These are phyloP conservation scores for Lolium multiflorum DNA, from an alignment of 176 grass and related monocot species.

Conservation along the genomic window DNA sequence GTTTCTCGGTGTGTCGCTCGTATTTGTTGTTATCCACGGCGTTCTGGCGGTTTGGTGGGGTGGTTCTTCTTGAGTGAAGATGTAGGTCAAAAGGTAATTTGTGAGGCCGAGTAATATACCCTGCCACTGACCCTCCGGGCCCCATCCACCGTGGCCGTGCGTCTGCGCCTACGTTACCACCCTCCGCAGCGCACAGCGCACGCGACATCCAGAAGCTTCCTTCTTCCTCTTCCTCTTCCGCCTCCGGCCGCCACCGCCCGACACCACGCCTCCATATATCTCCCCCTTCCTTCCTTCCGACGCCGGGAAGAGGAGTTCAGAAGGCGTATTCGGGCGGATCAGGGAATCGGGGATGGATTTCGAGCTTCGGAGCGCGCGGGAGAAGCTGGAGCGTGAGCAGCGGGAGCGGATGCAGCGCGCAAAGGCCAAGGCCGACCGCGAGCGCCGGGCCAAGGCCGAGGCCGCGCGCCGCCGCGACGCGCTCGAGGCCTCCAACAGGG, in stretches of 20 bases:
- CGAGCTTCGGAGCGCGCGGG: conserved; percentile 69
- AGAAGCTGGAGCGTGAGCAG: conserved; percentile 90
- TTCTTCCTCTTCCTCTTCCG: neutral
- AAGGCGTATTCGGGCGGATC: conserved; percentile 28
- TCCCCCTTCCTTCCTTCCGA: neutral
- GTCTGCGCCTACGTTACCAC: conserved; percentile 19
- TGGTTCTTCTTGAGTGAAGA: no score
- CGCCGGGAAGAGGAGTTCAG: neutral
- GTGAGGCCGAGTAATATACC: neutral
- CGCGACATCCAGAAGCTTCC: conserved; percentile 46
- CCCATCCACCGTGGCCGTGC: conserved; percentile 20
- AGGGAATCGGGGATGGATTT: conserved; percentile 69
- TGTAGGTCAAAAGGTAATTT: no score
- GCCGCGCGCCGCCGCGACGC: conserved; percentile 75
- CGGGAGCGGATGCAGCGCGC: conserved; percentile 74
- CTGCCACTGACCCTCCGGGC: conserved; percentile 18
- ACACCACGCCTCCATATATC: conserved; percentile 15
- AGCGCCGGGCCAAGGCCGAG: conserved; percentile 78
- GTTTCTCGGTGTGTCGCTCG: no score
- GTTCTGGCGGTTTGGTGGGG: no score
- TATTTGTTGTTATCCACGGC: no score
- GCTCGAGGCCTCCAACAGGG: conserved; percentile 73
- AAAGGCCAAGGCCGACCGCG: conserved; percentile 77
- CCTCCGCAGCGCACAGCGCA: neutral
- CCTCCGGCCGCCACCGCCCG: conserved; percentile 41